These are phyloP conservation scores for Chlorella sp. DNA, from an alignment of 139 green algal species.

Conservation along the genomic window DNA sequence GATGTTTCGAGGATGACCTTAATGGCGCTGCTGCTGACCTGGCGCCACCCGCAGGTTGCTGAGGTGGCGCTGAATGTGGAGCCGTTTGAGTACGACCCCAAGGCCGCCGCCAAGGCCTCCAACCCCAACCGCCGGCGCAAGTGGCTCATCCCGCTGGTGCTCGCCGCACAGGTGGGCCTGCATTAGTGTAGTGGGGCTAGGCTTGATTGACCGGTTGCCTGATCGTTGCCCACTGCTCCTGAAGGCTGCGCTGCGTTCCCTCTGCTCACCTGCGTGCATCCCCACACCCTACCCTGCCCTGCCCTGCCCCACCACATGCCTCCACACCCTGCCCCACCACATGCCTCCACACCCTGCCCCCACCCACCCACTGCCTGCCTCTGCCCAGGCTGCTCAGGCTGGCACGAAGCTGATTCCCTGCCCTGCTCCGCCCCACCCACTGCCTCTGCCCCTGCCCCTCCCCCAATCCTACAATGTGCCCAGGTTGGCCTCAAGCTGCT, in stretches of 20 bases:
- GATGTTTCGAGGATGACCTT: no score
- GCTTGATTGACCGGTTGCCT: no score
- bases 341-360: neutral
- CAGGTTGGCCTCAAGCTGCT: conserved; percentile 62
- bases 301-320: no score
- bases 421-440: no score
- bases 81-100: conserved; percentile 43
- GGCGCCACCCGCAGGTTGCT: conserved; percentile 14
- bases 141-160: conserved; percentile 66
- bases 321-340: no score
- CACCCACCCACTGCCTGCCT: neutral
- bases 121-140: conserved; percentile 62
- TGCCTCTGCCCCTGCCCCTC: neutral
- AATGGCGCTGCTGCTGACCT: neutral
- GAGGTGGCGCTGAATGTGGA: conserved; percentile 39
- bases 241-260: no score
- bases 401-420: no score
- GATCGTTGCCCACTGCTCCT: no score
- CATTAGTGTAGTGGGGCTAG: no score
- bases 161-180: conserved; percentile 54
- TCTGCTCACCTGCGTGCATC: no score
- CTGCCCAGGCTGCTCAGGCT: no score
- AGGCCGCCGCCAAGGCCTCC: conserved; percentile 11
- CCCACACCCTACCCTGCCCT: no score
- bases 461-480: neutral